Conservation (phyloP, 2,329 filamentous ascomycete species). For the Pseudocercospora vitis region DNA sequence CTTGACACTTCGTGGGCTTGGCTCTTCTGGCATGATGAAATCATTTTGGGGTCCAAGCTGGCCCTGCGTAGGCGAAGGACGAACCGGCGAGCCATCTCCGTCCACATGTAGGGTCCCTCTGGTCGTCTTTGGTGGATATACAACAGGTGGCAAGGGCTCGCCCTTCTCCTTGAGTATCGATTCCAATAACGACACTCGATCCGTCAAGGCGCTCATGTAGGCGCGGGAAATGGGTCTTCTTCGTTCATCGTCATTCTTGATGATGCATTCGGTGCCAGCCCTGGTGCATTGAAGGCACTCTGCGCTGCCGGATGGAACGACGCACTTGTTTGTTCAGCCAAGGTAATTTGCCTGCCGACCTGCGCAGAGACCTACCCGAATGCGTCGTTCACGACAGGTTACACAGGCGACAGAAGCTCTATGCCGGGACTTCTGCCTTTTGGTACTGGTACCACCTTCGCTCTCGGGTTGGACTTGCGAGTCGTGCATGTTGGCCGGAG, state of each 20-base stretch:
- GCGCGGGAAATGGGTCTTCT: constrained; percentile 29
- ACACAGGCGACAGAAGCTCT: constrained; percentile 27
- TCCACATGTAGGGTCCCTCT: constrained; percentile 25
- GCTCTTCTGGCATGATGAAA: constrained; percentile 11
- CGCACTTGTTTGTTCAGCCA: constrained; percentile 19
- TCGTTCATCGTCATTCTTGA: constrained; percentile 32
- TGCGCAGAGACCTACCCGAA: constrained; percentile 19
- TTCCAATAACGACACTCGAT: constrained; percentile 29
- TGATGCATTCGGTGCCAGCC: constrained; percentile 28
- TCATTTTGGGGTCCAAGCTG: constrained; percentile 12
- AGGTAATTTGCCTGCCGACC: background rate
- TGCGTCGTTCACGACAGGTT: constrained; percentile 29
- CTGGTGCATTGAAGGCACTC: constrained; percentile 30
- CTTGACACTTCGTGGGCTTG: constrained; percentile 20
- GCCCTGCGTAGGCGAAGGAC: constrained; percentile 8
- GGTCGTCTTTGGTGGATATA: constrained; percentile 32
- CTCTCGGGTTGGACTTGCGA: constrained; percentile 12
- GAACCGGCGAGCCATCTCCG: constrained; percentile 26
- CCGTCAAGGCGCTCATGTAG: constrained; percentile 31
- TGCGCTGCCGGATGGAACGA: constrained; percentile 26
- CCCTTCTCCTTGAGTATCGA: constrained; percentile 29
- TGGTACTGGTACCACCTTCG: constrained; percentile 13
- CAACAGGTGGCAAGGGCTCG: constrained; percentile 22
- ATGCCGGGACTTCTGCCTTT: constrained; percentile 26
- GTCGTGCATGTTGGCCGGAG: background rate